These are phyloP conservation scores for Capronia epimyces DNA, from an alignment of 2,329 filamentous ascomycete genomes.

Conservation along the genomic window DNA sequence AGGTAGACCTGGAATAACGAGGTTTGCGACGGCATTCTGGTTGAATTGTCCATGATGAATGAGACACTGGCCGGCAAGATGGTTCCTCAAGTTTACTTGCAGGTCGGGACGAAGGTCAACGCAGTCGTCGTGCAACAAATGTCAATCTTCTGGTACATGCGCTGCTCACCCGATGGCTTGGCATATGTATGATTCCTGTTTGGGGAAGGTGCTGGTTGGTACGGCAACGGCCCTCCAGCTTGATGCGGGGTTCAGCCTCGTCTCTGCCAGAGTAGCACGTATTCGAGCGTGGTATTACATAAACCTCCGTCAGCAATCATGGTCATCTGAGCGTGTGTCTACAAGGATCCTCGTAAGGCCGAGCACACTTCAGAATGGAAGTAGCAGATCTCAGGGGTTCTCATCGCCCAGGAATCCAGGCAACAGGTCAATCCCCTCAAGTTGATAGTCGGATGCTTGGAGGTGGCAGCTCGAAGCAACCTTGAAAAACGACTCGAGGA, in stretches of 20 bases:
- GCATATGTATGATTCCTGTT: neutral
- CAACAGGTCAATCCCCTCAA: too few relatives aligned
- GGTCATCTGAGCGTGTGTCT: too few relatives aligned
- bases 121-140: neutral
- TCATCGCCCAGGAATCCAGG: too few relatives aligned
- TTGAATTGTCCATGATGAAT: constrained; percentile 23
- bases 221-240: neutral
- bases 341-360: too few relatives aligned
- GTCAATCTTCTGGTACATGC: neutral
- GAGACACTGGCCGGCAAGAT: neutral
- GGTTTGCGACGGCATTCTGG: constrained; percentile 25
- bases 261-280: neutral
- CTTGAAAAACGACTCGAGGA: too few relatives aligned
- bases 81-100: neutral
- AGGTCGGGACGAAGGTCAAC: neutral
- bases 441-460: too few relatives aligned
- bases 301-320: too few relatives aligned
- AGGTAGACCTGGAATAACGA: constrained; percentile 87
- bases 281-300: too few relatives aligned
- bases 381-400: too few relatives aligned
- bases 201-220: neutral
- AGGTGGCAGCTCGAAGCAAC: too few relatives aligned
- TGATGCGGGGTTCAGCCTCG: constrained; percentile 1
- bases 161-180: neutral
- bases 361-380: too few relatives aligned